Evolutionary conservation across 2,329 filamentous ascomycete species (phyloP), one percentile per base, ranked within the genome.

Genomic region (Colletotrichum shisoi): DNA sequence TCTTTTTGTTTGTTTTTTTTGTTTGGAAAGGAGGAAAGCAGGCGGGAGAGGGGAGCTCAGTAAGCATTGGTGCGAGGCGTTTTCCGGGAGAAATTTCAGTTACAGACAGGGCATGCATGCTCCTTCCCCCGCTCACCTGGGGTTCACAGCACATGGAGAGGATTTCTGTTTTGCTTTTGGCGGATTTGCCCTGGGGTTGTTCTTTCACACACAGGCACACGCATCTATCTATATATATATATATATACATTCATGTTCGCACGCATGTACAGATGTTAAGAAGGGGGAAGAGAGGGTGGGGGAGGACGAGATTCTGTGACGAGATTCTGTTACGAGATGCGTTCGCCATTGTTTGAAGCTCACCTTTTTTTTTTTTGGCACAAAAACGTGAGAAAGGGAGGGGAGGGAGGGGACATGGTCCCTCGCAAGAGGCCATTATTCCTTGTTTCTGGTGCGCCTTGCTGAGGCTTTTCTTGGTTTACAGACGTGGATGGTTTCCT

Each of bases 391-490:
- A 34, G 31, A 8, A 34, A 34, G 31, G 31, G 8, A 3, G 59
- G 49, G 62, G 19, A 53, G 62, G 34, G 42, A 21, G 21, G 24
- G 24, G n/a, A 24, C 44, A 39, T n/a, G 31, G 34, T 57, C 63
- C 63, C 52, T 57, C 59, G 59, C 52, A 31, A 67, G 63, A 66
- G 62, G 27, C 51, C 52, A 52, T 44, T 51, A 34, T 51, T 19
- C 34, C 31, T 51, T 57, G 39, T 51, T 49, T 46, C 40, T 27
- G 13, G 13, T 21, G 27, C 15, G 12, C 15, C 27, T 27, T 34
- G 6, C 27, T 46, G 4, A 53, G 39, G 12, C 24, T 24, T 24
- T 42, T 27, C 24, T 34, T 9, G 15, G 3, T 37, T 6, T 19
- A 12, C 17, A 37, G 27, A 19, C 17, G 17, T 52, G 17, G 27